phyloP scores from a whole-genome alignment of 495 filamentous ascomycete genomes.

The Daldinia bambusicola region DNA sequence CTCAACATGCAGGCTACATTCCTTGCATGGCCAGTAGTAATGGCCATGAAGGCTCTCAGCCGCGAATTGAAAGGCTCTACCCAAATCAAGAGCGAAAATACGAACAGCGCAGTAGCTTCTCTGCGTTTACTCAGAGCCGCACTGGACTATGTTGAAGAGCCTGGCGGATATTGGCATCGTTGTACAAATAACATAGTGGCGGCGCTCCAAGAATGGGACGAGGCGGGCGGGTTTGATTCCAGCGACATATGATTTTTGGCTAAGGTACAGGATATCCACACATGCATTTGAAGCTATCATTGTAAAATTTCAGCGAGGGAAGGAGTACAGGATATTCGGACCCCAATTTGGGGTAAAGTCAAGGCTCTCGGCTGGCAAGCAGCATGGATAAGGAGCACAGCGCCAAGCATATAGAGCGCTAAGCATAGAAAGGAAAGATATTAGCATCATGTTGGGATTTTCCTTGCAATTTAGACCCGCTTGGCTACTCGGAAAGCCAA shows the following conservation, averaged over 20 bases:
- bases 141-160: constrained; percentile 13
- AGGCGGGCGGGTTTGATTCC: background rate
- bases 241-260: constrained; percentile 6
- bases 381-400: constrained; percentile 2
- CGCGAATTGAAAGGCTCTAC: constrained; percentile 4
- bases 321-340: background rate
- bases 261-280: background rate
- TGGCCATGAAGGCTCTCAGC: constrained; percentile 13
- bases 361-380: background rate
- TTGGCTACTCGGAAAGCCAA: background rate
- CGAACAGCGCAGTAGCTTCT: constrained; percentile 3
- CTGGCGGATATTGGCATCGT: constrained; percentile 11
- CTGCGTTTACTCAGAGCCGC: constrained; percentile 6
- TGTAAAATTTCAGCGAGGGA: background rate
- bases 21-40: constrained; percentile 8
- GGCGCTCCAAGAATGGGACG: constrained; percentile 11
- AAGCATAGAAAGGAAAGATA: background rate
- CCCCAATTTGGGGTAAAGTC: background rate
- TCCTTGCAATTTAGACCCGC: constrained; percentile 2
- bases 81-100: constrained; percentile 9
- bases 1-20: constrained; percentile 12
- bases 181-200: constrained; percentile 10
- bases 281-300: background rate
- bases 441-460: background rate
- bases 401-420: background rate